Percentiles rank a stretch among this genome's conserved stretches.
These are phyloP conservation scores for Calcarisporium arbuscula DNA, from an alignment of 2,329 filamentous ascomycete genomes.

Conservation along the genomic window DNA sequence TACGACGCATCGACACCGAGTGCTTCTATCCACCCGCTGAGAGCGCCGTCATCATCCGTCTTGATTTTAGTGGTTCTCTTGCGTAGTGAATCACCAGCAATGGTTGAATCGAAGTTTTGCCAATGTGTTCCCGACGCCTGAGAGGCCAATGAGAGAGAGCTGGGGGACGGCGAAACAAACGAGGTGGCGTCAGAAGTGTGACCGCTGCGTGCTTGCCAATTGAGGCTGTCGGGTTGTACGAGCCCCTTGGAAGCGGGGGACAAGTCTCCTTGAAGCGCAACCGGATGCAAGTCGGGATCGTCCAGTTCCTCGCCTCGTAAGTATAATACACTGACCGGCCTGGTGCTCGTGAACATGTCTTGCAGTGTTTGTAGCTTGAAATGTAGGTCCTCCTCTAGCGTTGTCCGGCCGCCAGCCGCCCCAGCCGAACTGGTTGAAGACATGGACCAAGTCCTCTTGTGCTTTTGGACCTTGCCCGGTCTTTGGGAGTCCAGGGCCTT, in stretches of 20 bases:
- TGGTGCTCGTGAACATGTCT: slow-evolving; percentile 83
- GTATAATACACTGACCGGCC: slow-evolving; percentile 71
- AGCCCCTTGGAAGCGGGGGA: slow-evolving; percentile 52
- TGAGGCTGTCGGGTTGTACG: slow-evolving; percentile 35
- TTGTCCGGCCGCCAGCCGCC: slow-evolving; percentile 36
- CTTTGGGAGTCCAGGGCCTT: slow-evolving; percentile 48
- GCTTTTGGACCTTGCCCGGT: slow-evolving; percentile 78
- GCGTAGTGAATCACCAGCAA: slow-evolving; percentile 40
- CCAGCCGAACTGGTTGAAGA: slow-evolving; percentile 65
- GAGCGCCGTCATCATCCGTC: slow-evolving; percentile 54
- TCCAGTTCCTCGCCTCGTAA: slow-evolving; percentile 71
- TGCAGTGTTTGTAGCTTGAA: slow-evolving; percentile 71
- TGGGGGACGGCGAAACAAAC: slow-evolving; percentile 60
- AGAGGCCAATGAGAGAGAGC: slow-evolving; percentile 56
- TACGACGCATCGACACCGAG: slow-evolving; percentile 85
- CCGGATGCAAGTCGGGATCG: slow-evolving; percentile 73
- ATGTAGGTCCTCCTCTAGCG: slow-evolving; percentile 69
- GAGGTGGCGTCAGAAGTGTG: slow-evolving; percentile 54
- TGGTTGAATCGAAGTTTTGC: slow-evolving; percentile 50
- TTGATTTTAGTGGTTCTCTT: slow-evolving; percentile 44
- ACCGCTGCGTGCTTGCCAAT: slow-evolving; percentile 48
- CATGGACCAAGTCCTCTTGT: slow-evolving; percentile 94
- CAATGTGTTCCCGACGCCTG: slow-evolving; percentile 45
- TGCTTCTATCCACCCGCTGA: slow-evolving; percentile 84
- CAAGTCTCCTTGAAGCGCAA: slow-evolving; percentile 63